Evolutionary conservation across 345 rosid species (phyloP), one percentile per base, ranked within the genome.

Genomic region (Aethionema arabicum): DNA sequence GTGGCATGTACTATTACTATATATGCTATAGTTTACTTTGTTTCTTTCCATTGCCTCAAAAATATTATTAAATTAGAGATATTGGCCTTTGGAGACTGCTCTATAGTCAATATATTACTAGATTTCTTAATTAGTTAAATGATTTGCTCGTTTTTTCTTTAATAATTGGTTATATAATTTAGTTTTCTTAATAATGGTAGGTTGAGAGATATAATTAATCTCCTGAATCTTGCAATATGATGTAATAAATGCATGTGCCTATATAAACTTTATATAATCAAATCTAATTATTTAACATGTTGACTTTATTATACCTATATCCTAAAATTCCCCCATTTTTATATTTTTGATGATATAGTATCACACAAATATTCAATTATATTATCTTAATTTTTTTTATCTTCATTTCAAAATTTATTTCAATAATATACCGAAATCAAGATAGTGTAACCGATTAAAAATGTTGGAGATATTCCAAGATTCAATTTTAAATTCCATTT

Each of bases 201-300:
- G 32, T 39, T 46, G 54, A 59, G 15, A 42, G 46, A 49, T 45
- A 58, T 6, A 67, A 57, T 59, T 6, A 67, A 57, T 59, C 72
- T 59, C 72, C 65, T 67, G 65, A 40, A 58, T 50, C 49, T 67
- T 12, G 37, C 8, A 32, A 41, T 60, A 29, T 57, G 39, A 58
- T 50, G 59, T 40, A 67, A 21, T 56, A 9, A 32, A 33, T 33
- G 59, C 60, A 67, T 67, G 60, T 67, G 72, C 42, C 9, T 21
- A 58, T 15, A 6, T 52, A 32, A 16, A 16, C 44, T 52, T 64
- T 1, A 64, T 29, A 54, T n/a, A 32, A 53, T 63, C 7, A 52
- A 12, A 64, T 63, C 7, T 40, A 12, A 64, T 33, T 32, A 35
- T 33, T 32, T 5, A 33, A 32, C 52, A 43, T 35, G 27, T 63